Percentiles rank a stretch among this genome's conserved stretches.
Evolutionary conservation across 495 filamentous ascomycete species (phyloP).

Genomic region (Melanomma pulvis-pyrius): DNA sequence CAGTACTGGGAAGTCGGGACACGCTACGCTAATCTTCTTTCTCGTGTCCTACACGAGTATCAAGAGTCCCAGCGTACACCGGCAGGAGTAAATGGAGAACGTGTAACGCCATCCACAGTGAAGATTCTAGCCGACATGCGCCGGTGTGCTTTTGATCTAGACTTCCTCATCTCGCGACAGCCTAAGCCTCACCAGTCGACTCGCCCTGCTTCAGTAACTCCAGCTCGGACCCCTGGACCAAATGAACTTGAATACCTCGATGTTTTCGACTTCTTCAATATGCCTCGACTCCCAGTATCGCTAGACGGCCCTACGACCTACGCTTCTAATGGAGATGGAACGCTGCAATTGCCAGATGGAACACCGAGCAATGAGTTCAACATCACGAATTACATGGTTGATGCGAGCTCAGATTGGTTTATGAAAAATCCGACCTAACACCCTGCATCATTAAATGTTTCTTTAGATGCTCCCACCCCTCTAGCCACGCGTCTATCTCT

Average conservation of each 20-base stretch:
- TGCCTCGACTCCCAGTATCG: slow-evolving; percentile 68
- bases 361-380: slow-evolving; percentile 55
- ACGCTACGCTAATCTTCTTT: slow-evolving; percentile 77
- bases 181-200: slow-evolving; percentile 57
- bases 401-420: slow-evolving; percentile 66
- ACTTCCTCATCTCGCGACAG: slow-evolving; percentile 83
- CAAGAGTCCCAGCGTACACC: slow-evolving; percentile 69
- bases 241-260: slow-evolving; percentile 90
- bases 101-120: slow-evolving; percentile 77
- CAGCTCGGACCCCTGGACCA: slow-evolving; percentile 65
- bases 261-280: slow-evolving; percentile 91
- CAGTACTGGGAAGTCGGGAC: slow-evolving; percentile 81
- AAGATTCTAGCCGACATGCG: slow-evolving; percentile 89
- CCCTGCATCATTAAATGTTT: too few species aligned
- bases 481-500: too few species aligned
- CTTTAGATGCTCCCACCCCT: too few species aligned
- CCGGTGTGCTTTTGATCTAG: slow-evolving; percentile 79
- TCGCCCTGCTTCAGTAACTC: slow-evolving; percentile 47
- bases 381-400: slow-evolving; percentile 67
- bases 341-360: slow-evolving; percentile 38
- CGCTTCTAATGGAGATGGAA: slow-evolving; percentile 27
- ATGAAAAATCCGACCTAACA: slow-evolving; percentile 21
- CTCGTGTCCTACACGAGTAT: slow-evolving; percentile 82
- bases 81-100: slow-evolving; percentile 57
- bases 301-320: slow-evolving; percentile 37